Conservation (phyloP, 2,329 filamentous ascomycete genomes). For the Pseudofabraea citricarpa region DNA sequence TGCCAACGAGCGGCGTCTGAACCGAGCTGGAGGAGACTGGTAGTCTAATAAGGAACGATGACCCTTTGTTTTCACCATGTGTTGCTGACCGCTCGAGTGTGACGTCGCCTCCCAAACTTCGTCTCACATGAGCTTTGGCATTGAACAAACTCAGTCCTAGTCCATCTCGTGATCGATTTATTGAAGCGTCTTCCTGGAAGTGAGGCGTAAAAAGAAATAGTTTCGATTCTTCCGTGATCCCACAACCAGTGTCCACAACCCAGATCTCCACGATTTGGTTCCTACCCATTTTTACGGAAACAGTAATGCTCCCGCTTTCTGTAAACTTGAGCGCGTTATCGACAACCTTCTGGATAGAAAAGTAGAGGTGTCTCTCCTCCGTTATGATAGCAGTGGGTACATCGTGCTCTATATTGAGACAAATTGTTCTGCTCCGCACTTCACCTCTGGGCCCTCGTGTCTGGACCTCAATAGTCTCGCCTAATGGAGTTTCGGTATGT, state of each 20-base stretch:
- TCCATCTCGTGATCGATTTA: constrained; percentile 63
- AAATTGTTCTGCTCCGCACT: constrained; percentile 29
- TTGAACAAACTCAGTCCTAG: constrained; percentile 65
- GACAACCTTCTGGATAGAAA: constrained; percentile 35
- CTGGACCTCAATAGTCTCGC: constrained; percentile 23
- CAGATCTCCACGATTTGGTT: constrained; percentile 53
- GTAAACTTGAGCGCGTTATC: constrained; percentile 70
- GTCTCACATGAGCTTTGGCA: constrained; percentile 66
- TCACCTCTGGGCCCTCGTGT: constrained; percentile 22
- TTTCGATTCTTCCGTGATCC: constrained; percentile 62
- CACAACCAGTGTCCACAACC: constrained; percentile 62
- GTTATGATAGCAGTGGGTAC: constrained; percentile 47
- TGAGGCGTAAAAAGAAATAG: constrained; percentile 67
- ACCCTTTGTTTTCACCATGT: constrained; percentile 53
- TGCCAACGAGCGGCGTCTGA: constrained; percentile 17
- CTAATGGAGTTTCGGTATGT: constrained; percentile 18
- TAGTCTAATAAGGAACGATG: constrained; percentile 64
- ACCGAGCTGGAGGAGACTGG: constrained; percentile 32
- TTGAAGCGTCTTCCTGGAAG: constrained; percentile 62
- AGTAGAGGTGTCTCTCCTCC: constrained; percentile 44
- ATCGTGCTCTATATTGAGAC: constrained; percentile 30
- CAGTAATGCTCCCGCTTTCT: constrained; percentile 56
- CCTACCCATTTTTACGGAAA: constrained; percentile 49
- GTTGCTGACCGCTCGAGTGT: constrained; percentile 59
- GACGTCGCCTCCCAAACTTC: constrained; percentile 60